phyloP scores from a whole-genome alignment of 2,329 filamentous ascomycete genomes.

The Trichoderma asperellum region DNA sequence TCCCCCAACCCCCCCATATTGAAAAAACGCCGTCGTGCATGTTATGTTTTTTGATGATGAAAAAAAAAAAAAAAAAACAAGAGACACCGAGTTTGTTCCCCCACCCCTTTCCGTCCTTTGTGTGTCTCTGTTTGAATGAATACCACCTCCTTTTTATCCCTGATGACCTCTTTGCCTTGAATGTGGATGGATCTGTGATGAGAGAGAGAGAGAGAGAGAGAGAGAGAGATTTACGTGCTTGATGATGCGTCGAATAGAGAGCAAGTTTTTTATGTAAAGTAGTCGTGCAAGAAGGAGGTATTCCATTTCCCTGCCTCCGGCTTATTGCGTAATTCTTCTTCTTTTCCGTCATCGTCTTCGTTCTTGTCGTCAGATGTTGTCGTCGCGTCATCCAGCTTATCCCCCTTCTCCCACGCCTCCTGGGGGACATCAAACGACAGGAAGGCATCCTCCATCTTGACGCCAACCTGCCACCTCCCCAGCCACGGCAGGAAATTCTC shows the following conservation, averaged over 20 bases:
- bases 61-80: too few species aligned
- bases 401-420: constrained; percentile 35
- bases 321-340: background rate
- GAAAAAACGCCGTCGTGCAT: background rate
- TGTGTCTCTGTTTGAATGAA: background rate
- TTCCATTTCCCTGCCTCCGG: background rate
- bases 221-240: background rate
- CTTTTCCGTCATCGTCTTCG: background rate
- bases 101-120: background rate
- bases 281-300: constrained; percentile 6
- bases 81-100: too few species aligned
- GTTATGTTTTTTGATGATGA: background rate
- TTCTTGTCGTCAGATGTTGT: background rate
- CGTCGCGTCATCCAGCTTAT: background rate
- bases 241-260: background rate
- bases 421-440: constrained; percentile 39
- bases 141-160: too few species aligned
- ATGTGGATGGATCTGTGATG: background rate
- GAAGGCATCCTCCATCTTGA: constrained; percentile 45
- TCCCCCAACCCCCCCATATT: too few species aligned
- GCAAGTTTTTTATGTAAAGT: background rate
- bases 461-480: constrained; percentile 49
- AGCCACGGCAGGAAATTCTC: constrained; percentile 55
- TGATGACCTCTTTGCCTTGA: background rate
- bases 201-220: too few species aligned